Conservation (phyloP, 805 yeast genomes). For the Sungouiozyma ichnusensis region DNA sequence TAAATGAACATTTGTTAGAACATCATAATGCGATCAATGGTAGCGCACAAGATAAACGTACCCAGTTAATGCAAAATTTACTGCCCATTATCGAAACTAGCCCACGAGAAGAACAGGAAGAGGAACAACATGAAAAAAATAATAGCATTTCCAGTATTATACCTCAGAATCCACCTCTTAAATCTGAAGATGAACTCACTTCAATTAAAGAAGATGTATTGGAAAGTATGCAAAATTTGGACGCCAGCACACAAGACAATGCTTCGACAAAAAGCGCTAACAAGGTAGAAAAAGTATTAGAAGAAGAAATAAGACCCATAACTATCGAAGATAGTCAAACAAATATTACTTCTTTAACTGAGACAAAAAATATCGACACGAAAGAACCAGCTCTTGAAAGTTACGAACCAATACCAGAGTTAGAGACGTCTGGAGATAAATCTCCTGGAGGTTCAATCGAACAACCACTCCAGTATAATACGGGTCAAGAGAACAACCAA, state of each 20-base stretch:
- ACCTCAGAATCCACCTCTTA: too few relatives aligned
- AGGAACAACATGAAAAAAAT: too few relatives aligned
- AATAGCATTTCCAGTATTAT: too few relatives aligned
- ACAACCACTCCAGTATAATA: too few relatives aligned
- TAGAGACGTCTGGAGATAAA: too few relatives aligned
- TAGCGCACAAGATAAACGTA: background rate
- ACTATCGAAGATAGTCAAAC: background rate
- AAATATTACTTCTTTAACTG: background rate
- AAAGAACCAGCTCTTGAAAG: background rate
- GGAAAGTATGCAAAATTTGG: too few relatives aligned
- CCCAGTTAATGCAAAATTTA: background rate
- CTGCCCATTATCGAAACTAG: background rate
- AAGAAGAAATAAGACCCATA: background rate
- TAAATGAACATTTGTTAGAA: background rate
- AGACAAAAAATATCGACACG: background rate
- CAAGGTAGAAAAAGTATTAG: background rate
- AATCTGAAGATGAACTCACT: too few relatives aligned
- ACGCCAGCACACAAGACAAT: background rate
- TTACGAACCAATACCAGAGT: background rate
- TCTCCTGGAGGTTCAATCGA: too few relatives aligned
- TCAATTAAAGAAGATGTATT: too few relatives aligned
- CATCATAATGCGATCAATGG: background rate
- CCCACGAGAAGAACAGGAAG: background rate
- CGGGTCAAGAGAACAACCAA: too few relatives aligned
- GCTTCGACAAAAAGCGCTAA: background rate